Conservation (phyloP, 768 basidiomycete genomes). For the Russula virescens region DNA sequence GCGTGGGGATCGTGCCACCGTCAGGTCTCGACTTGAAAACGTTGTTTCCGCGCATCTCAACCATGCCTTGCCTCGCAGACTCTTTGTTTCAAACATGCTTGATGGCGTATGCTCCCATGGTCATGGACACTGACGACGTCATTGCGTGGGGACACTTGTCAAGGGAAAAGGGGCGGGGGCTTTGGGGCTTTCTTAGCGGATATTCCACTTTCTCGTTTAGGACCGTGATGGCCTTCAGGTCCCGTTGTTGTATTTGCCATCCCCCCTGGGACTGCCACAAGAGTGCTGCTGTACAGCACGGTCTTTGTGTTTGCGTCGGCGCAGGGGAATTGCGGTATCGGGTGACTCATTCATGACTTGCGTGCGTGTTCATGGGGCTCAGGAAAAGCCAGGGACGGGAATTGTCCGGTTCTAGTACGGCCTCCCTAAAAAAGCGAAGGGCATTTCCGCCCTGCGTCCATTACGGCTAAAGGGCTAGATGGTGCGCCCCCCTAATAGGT, state of each 20-base stretch:
- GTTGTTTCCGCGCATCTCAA: background rate
- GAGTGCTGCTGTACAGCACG: too few relatives aligned
- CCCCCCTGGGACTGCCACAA: background rate
- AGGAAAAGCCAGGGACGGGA: background rate
- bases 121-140: too few relatives aligned
- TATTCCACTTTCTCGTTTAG: background rate
- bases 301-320: background rate
- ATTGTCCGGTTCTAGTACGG: too few relatives aligned
- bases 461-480: too few relatives aligned
- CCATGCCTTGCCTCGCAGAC: too few relatives aligned
- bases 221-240: too few relatives aligned
- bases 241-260: background rate
- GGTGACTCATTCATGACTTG: background rate
- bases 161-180: background rate
- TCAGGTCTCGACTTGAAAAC: background rate
- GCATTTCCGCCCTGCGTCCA: background rate
- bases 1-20: background rate
- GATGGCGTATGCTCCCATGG: too few relatives aligned
- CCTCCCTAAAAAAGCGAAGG: too few relatives aligned
- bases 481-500: background rate
- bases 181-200: background rate
- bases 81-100: too few relatives aligned
- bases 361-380: too few relatives aligned
- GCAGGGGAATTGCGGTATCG: constrained; percentile 1
- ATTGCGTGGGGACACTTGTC: background rate